These are phyloP conservation scores for Desmodesmus armatus DNA, from an alignment of 139 green algal genomes.

Conservation along the genomic window DNA sequence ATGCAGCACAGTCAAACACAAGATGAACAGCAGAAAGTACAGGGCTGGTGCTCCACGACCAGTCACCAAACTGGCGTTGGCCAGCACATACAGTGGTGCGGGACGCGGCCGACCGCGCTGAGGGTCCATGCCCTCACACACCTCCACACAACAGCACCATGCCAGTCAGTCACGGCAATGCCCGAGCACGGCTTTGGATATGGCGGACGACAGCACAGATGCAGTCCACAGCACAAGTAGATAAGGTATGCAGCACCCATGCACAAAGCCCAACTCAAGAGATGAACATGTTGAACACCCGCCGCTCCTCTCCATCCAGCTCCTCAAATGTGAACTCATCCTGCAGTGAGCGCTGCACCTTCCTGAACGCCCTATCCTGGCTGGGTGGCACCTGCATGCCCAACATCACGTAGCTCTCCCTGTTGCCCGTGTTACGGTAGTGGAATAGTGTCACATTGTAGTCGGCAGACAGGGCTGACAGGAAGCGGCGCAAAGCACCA, in stretches of 20 bases:
- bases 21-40: too few species aligned
- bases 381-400: slow-evolving; percentile 75
- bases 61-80: too few species aligned
- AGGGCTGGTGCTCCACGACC: too few species aligned
- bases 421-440: slow-evolving; percentile 91
- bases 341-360: slow-evolving; percentile 38
- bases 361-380: slow-evolving; percentile 56
- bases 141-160: background rate
- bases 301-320: slow-evolving; percentile 65
- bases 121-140: too few species aligned
- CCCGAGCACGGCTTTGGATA: too few species aligned
- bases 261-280: too few species aligned
- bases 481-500: slow-evolving; percentile 89
- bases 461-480: slow-evolving; percentile 76
- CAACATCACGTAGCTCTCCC: slow-evolving; percentile 82
- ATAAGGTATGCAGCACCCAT: too few species aligned
- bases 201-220: too few species aligned
- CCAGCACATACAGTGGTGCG: too few species aligned
- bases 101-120: too few species aligned
- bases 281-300: slow-evolving; percentile 89
- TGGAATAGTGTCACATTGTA: slow-evolving; percentile 98
- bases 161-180: background rate
- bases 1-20: too few species aligned
- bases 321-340: slow-evolving; percentile 77
- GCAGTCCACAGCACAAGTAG: too few species aligned